These are phyloP conservation scores for Vaccinium corymbosum DNA, from an alignment of 148 eudicot genomes.

Conservation along the genomic window DNA sequence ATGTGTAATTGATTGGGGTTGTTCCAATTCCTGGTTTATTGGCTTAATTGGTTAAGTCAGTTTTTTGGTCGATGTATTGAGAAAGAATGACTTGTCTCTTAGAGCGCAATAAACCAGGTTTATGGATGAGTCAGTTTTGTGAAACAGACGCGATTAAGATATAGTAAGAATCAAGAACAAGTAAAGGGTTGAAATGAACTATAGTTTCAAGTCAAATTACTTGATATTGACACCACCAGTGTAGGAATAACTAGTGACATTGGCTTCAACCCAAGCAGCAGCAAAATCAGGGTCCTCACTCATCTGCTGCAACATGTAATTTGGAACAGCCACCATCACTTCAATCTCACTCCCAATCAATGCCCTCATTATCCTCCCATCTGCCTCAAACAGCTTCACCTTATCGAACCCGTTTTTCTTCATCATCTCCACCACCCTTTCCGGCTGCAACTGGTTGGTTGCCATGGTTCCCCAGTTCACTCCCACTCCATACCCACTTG, in stretches of 20 bases:
- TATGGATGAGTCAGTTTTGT: too few species aligned
- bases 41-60: too few species aligned
- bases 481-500: conserved; percentile 44
- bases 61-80: too few species aligned
- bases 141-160: too few species aligned
- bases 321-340: conserved; percentile 87
- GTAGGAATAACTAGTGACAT: conserved; percentile 61
- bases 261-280: conserved; percentile 78
- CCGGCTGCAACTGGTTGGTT: conserved; percentile 57
- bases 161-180: neutral
- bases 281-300: conserved; percentile 60
- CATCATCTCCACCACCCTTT: conserved; percentile 76
- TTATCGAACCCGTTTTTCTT: conserved; percentile 74
- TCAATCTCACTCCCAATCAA: conserved; percentile 64
- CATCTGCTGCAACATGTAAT: conserved; percentile 70
- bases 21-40: too few species aligned
- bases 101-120: too few species aligned
- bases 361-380: conserved; percentile 60
- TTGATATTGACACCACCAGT: conserved; percentile 85
- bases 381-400: conserved; percentile 88
- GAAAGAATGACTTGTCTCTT: too few species aligned
- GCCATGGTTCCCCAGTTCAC: conserved; percentile 99
- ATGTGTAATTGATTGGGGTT: too few species aligned
- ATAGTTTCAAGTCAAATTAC: conserved; percentile 26
- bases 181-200: neutral